Conservation (phyloP, 2,329 filamentous ascomycete species). For the Aspergillus tubingensis region DNA sequence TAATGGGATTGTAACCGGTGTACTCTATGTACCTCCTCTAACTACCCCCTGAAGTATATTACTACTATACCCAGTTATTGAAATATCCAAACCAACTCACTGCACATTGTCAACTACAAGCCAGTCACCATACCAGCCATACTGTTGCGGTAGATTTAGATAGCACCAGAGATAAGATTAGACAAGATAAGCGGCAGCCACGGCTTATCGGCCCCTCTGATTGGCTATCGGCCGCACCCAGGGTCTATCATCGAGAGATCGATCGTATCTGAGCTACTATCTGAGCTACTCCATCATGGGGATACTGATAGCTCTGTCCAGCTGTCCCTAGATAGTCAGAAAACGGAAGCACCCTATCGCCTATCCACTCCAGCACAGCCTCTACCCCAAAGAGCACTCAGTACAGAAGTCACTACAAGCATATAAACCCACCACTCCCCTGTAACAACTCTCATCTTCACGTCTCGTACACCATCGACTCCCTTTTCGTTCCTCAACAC, state of each 20-base stretch:
- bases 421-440: background rate
- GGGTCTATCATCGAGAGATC: background rate
- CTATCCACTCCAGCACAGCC: background rate
- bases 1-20: too few relatives aligned
- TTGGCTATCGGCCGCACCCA: background rate
- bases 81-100: too few relatives aligned
- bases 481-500: background rate
- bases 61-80: too few relatives aligned
- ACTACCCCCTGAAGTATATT: too few relatives aligned
- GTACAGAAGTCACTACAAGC: background rate
- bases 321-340: background rate
- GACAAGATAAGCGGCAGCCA: conserved; percentile 1
- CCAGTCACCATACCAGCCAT: too few relatives aligned
- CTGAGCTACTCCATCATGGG: background rate
- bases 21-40: too few relatives aligned
- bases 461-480: background rate
- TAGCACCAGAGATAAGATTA: conserved; percentile 7
- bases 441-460: background rate
- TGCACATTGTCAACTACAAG: too few relatives aligned
- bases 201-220: background rate
- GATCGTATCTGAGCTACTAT: background rate
- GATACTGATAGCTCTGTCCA: background rate
- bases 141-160: background rate
- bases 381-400: background rate
- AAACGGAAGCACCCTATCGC: background rate